Percentiles rank a stretch among this genome's conserved stretches.
Conservation (phyloP, 2,329 filamentous ascomycete genomes). For the Talaromyces sp. region DNA sequence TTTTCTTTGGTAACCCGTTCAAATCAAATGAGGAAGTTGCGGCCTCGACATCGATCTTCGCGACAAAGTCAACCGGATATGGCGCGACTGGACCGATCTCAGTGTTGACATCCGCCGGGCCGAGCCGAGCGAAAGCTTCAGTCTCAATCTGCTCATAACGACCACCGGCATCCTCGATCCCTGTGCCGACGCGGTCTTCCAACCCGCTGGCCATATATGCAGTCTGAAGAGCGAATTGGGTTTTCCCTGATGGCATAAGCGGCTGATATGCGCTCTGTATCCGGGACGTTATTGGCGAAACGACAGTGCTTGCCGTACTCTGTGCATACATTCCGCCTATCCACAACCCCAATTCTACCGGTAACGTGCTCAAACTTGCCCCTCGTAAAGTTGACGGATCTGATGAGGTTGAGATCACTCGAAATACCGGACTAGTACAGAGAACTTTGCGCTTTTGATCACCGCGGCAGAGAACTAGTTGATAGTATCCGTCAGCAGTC, state of each 20-base stretch:
- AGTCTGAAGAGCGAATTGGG: conserved; percentile 27
- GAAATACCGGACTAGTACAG: conserved; percentile 63
- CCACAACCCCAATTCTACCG: conserved; percentile 56
- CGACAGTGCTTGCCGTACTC: conserved; percentile 24
- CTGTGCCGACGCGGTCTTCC: conserved; percentile 22
- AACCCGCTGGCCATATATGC: conserved; percentile 30
- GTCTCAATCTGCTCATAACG: conserved; percentile 32
- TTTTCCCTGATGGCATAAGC: conserved; percentile 27
- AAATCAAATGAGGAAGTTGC: background rate
- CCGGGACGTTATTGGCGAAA: conserved; percentile 22
- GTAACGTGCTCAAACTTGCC: conserved; percentile 60
- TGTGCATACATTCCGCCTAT: conserved; percentile 41
- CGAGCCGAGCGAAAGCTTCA: conserved; percentile 30
- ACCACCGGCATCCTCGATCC: conserved; percentile 33
- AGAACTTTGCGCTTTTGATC: conserved; percentile 52
- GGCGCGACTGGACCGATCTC: conserved; percentile 31
- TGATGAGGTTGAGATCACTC: conserved; percentile 61
- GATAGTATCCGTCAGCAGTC: conserved; percentile 63
- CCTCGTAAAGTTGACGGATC: conserved; percentile 59
- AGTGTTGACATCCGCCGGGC: conserved; percentile 24
- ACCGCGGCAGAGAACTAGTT: conserved; percentile 58
- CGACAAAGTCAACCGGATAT: conserved; percentile 34
- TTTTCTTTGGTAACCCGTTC: conserved; percentile 53
- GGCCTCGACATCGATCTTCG: background rate
- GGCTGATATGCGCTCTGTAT: conserved; percentile 25